These are phyloP conservation scores for Rhododendron ovatum DNA, from an alignment of 148 eudicot genomes.

Conservation along the genomic window DNA sequence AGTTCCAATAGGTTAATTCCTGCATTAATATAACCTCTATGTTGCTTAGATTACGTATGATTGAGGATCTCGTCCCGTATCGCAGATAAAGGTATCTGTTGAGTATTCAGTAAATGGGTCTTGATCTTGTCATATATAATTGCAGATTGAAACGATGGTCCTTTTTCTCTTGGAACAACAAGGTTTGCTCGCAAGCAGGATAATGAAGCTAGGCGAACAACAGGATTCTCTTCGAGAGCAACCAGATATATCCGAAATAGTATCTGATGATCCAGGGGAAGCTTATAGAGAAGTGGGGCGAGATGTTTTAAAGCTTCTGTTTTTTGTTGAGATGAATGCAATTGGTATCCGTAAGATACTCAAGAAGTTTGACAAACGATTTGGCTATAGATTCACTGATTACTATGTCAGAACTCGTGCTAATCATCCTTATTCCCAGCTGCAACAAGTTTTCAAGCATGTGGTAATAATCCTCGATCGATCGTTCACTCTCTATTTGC, in stretches of 20 bases:
- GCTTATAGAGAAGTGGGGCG: slow-evolving; percentile 69
- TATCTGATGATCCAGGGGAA: slow-evolving; percentile 45
- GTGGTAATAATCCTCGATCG: slow-evolving; percentile 48
- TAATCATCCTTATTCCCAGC: slow-evolving; percentile 91
- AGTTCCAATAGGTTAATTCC: not conserved
- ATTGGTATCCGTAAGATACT: slow-evolving; percentile 86
- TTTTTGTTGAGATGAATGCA: slow-evolving; percentile 81
- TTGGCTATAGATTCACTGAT: slow-evolving; percentile 73
- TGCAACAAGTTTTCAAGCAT: slow-evolving; percentile 92
- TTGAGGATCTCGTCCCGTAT: not conserved
- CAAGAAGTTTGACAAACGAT: slow-evolving; percentile 88
- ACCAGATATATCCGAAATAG: slow-evolving; percentile 52
- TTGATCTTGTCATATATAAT: not conserved
- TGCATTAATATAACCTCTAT: not conserved
- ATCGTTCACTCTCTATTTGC: not conserved
- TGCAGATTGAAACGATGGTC: slow-evolving; percentile 78
- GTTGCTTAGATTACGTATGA: not conserved
- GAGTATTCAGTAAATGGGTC: not conserved
- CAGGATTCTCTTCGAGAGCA: slow-evolving; percentile 46
- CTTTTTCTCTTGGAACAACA: slow-evolving; percentile 84
- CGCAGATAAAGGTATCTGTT: not conserved
- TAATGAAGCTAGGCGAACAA: slow-evolving; percentile 54
- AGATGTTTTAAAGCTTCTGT: slow-evolving; percentile 73
- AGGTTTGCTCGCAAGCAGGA: slow-evolving; percentile 73
- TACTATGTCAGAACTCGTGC: slow-evolving; percentile 92